These are phyloP conservation scores for Penicillium turbatum DNA, from an alignment of 495 filamentous ascomycete species.

Conservation along the genomic window DNA sequence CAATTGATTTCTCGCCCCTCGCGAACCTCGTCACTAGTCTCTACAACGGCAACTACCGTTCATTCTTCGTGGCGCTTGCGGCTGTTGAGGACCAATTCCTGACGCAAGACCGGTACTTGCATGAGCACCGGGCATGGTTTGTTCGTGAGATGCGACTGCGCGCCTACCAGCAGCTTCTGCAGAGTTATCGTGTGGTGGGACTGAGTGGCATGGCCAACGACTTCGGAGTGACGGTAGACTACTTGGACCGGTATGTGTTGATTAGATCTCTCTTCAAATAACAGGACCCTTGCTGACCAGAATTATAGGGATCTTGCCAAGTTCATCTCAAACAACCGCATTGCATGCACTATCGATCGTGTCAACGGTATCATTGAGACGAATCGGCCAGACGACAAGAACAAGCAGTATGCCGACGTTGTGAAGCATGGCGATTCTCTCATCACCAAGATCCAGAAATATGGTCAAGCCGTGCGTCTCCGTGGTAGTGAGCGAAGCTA, in stretches of 20 bases:
- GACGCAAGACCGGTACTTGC: conserved; percentile 86
- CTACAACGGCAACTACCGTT: conserved; percentile 88
- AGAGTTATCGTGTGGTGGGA: conserved; percentile 95
- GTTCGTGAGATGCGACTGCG: conserved; percentile 96
- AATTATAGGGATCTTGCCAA: conserved; percentile 79
- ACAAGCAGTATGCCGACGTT: conserved; percentile 96
- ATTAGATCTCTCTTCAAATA: neutral
- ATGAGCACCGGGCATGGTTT: conserved; percentile 93
- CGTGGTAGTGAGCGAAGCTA: conserved; percentile 85
- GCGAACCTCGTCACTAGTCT: conserved; percentile 83
- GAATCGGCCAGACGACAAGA: conserved; percentile 95
- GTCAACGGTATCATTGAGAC: conserved; percentile 98
- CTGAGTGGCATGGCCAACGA: conserved; percentile 92
- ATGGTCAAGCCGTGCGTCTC: conserved; percentile 90
- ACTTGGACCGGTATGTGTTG: conserved; percentile 72
- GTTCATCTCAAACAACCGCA: conserved; percentile 91
- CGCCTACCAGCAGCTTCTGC: conserved; percentile 93
- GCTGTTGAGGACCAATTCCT: conserved; percentile 91
- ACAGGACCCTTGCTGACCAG: conserved; percentile 9
- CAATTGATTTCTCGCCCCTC: conserved; percentile 76
- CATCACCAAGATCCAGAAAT: conserved; percentile 98
- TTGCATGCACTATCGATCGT: conserved; percentile 94
- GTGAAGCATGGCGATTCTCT: conserved; percentile 95
- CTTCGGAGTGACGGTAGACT: conserved; percentile 95
- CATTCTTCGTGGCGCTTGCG: conserved; percentile 88